A percentile compares a stretch with the other conserved stretches of the same genome.
These are phyloP conservation scores for Yamadazyma endophytica DNA, from an alignment of 805 yeast species.

Conservation along the genomic window DNA sequence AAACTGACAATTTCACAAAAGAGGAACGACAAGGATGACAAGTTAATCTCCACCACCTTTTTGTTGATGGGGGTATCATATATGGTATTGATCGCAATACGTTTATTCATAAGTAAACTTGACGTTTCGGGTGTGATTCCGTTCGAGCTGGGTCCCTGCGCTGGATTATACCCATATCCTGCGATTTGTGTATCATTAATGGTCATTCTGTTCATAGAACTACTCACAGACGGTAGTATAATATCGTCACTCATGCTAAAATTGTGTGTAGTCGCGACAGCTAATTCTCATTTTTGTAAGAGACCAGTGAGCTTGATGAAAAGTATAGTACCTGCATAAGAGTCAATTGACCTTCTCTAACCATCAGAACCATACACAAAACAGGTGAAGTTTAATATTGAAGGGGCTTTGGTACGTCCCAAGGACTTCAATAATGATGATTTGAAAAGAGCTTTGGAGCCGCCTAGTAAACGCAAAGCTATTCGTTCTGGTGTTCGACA, in stretches of 20 bases:
- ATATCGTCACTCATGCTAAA: constrained; percentile 18
- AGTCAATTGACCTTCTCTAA: too few relatives aligned
- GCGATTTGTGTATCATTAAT: constrained; percentile 21
- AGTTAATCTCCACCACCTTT: constrained; percentile 61
- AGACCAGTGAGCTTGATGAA: too few relatives aligned
- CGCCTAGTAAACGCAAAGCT: too few relatives aligned
- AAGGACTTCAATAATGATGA: too few relatives aligned
- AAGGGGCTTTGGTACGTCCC: too few relatives aligned
- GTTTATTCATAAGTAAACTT: constrained; percentile 27
- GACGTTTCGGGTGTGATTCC: constrained; percentile 36
- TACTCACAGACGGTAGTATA: constrained; percentile 25
- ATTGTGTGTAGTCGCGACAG: not conserved
- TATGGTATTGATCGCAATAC: constrained; percentile 33
- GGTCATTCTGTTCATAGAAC: constrained; percentile 24
- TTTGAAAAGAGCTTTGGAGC: too few relatives aligned
- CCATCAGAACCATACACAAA: too few relatives aligned
- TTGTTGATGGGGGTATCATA: constrained; percentile 68
- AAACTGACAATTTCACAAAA: constrained; percentile 69
- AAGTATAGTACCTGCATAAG: too few relatives aligned
- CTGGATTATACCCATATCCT: constrained; percentile 44
- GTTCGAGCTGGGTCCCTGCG: constrained; percentile 39
- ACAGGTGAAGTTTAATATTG: too few relatives aligned
- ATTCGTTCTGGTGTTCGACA: too few relatives aligned
- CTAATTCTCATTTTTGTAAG: too few relatives aligned
- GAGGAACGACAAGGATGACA: constrained; percentile 63